These are phyloP conservation scores for Phytophthora hibernalis DNA, from an alignment of 352 stramenopile genomes.

Conservation along the genomic window DNA sequence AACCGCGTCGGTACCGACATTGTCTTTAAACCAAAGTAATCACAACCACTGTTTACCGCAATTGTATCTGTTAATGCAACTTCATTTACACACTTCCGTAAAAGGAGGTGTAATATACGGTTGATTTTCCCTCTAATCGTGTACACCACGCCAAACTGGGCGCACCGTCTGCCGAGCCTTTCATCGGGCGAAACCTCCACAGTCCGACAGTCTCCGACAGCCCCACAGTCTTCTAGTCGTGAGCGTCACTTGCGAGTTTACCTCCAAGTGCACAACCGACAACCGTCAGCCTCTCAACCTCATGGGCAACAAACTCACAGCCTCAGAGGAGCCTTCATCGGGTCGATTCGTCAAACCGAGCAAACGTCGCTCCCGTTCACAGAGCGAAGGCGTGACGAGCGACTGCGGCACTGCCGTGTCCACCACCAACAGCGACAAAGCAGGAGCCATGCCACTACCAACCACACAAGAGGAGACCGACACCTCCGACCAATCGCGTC, in stretches of 20 bases:
- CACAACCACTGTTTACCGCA: too few relatives aligned
- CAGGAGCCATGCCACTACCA: slow-evolving; percentile 6
- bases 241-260: slow-evolving; percentile 32
- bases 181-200: slow-evolving; percentile 18
- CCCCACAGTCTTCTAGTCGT: neutral
- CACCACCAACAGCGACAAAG: slow-evolving; percentile 32
- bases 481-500: slow-evolving; percentile 34
- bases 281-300: neutral
- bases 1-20: neutral
- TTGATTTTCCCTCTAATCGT: slow-evolving; percentile 33
- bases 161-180: slow-evolving; percentile 34
- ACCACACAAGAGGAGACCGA: slow-evolving; percentile 34
- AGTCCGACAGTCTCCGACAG: slow-evolving; percentile 22
- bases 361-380: slow-evolving; percentile 33
- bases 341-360: slow-evolving; percentile 20
- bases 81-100: slow-evolving; percentile 7
- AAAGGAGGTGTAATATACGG: slow-evolving; percentile 31
- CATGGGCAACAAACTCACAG: slow-evolving; percentile 39
- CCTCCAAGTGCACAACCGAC: slow-evolving; percentile 8
- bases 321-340: slow-evolving; percentile 8
- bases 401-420: slow-evolving; percentile 40
- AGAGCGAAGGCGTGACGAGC: slow-evolving; percentile 43
- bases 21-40: neutral
- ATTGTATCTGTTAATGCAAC: neutral
- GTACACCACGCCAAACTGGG: slow-evolving; percentile 22